Evolutionary conservation across 257 asterid genomes (phyloP).

Genomic region (Leonotis leonurus): DNA sequence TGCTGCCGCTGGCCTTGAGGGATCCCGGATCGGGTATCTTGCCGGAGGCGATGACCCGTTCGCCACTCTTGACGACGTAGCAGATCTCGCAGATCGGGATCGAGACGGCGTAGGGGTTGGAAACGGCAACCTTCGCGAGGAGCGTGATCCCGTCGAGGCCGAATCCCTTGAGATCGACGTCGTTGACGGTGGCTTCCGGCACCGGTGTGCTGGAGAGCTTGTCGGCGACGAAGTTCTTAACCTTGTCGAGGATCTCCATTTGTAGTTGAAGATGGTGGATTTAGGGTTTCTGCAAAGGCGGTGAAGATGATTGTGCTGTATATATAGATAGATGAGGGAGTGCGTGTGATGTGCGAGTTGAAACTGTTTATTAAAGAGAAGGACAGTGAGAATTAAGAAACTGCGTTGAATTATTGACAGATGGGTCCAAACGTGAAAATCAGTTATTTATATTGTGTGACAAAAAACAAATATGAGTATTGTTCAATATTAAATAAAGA

Average conservation of each 20-base stretch:
- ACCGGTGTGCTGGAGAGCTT: constrained; percentile 38
- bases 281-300: not conserved
- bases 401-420: too few relatives aligned
- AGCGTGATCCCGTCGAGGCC: constrained; percentile 41
- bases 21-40: constrained; percentile 68
- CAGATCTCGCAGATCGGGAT: constrained; percentile 62
- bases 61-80: constrained; percentile 43
- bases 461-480: too few relatives aligned
- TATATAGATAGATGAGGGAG: too few relatives aligned
- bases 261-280: not conserved
- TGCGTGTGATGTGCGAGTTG: too few relatives aligned
- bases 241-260: constrained; percentile 44
- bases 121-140: constrained; percentile 39
- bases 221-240: constrained; percentile 42
- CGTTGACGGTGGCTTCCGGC: constrained; percentile 57
- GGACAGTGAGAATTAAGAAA: too few relatives aligned
- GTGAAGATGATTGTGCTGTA: too few relatives aligned
- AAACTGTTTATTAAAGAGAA: too few relatives aligned
- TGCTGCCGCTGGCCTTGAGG: constrained; percentile 38
- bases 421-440: too few relatives aligned
- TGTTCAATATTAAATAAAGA: too few relatives aligned
- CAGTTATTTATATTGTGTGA: too few relatives aligned
- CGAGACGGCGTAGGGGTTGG: constrained; percentile 55
- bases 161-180: constrained; percentile 53
- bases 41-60: constrained; percentile 44